Evolutionary conservation across 805 yeast genomes (phyloP), one percentile per base, ranked within the genome.

Genomic region (Saturnispora kantuleensis): DNA sequence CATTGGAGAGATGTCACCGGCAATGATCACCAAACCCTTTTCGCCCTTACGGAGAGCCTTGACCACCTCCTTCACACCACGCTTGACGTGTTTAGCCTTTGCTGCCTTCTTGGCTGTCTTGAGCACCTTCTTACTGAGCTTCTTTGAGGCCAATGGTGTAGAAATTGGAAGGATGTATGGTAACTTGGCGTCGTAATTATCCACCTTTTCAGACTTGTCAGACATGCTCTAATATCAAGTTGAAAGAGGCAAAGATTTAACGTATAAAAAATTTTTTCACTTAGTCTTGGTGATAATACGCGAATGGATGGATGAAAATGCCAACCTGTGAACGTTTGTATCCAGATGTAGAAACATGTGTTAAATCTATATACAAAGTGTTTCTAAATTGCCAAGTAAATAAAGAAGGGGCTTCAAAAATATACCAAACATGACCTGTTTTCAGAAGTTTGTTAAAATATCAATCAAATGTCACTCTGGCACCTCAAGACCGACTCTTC

Each of bases 11-110:
- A 94, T 93, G 64, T 93, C 99, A 56, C 98, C 97, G 31, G 99
- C 98, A 67, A 93, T 81, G 54, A 93, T 71, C 35, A 93, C 97
- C 43, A 93, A 74, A 44, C 98, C 99, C 68, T 93, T 93, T 65
- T 89, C 97, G 54, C 97, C 97, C 68, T 93, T 93, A 73, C 98
- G 81, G 52, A 93, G 76, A 17, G 97, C 93, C 71, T 93, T 93
- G 57, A 90, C 97, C 32, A 93, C 98, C 69, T 93, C 99, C 68
- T 93, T 93, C 46, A 93, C 97, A 64, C 99, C 99, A 69, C 98
- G 79, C 70, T 88, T 90, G 56, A 93, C 96, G 66, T 90, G 96
- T 70, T 93, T 93, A 52, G 96, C 94, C 70, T 93, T 93, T 44
- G 97, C 88, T 9, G 98, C 97, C 66, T 87, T 90, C 76, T 93